phyloP scores from a whole-genome alignment of 1,284 basidiomycete species.

The Rugosomyces carneus region DNA sequence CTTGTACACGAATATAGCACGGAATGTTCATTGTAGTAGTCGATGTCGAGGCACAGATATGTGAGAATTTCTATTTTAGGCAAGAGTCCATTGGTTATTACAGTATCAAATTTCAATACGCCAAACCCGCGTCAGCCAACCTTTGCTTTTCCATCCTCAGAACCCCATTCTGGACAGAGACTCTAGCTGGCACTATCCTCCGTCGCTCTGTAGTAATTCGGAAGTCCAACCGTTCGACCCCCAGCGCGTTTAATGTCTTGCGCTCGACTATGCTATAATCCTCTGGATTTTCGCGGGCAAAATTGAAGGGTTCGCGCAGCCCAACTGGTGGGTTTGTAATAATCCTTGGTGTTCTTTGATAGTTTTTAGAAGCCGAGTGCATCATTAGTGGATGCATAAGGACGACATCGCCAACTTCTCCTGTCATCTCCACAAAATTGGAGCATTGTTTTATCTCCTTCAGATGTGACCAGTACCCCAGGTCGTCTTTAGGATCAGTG shows the following conservation, averaged over 20 bases:
- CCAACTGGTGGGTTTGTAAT: conserved; percentile 59
- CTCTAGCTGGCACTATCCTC: conserved; percentile 34
- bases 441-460: conserved; percentile 35
- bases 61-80: not conserved
- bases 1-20: conserved; percentile 18
- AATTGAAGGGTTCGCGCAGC: conserved; percentile 48
- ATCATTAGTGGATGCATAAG: conserved; percentile 60
- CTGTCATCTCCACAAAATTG: conserved; percentile 52
- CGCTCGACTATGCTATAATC: conserved; percentile 46
- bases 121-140: conserved; percentile 9
- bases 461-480: conserved; percentile 38
- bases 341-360: conserved; percentile 43
- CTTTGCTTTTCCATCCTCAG: conserved; percentile 32
- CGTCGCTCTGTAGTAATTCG: conserved; percentile 32
- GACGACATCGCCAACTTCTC: conserved; percentile 53
- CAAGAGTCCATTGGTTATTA: no score
- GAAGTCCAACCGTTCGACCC: conserved; percentile 40
- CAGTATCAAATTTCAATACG: not conserved
- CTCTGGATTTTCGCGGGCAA: conserved; percentile 35
- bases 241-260: conserved; percentile 50
- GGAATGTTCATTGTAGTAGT: conserved; percentile 21
- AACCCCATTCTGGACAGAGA: conserved; percentile 32
- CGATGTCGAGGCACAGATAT: not conserved
- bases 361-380: conserved; percentile 58
- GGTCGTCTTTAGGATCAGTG: conserved; percentile 31